Base-by-base conservation (phyloP, 2,329 filamentous ascomycete species). In the Pestalotiopsis sp. region DNA sequence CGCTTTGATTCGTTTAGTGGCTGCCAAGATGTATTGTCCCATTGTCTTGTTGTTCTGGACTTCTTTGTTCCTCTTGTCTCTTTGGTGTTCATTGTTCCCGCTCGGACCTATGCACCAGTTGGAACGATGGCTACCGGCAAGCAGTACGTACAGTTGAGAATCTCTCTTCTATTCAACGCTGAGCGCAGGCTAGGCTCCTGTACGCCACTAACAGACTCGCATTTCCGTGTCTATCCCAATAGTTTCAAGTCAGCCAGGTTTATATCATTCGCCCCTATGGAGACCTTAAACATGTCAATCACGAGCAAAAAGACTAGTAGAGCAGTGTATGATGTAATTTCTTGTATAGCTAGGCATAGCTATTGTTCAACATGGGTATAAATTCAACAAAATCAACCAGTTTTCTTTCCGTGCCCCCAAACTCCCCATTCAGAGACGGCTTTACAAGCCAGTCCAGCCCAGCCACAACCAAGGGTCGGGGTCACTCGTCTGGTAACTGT, bases 401-500 rank as follows among this genome's bases (percentile, higher is more conserved):
- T 52, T 52, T 52, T 20, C 45, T n/a, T 52, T 52, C 20, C 20
- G 20, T 20, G 17, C n/a, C 45, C 1, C 25, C 23, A 6, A 59
- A 12, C 3, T 4, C 12, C 13, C 20, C 14, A n/a, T 27, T 17
- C n/a, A 23, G 5, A 17, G 17, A 58, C 17, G 27, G 6, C 17
- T 13, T 36, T 66, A 66, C 7, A 60, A 9, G 12, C 36, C 12
- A 25, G 14, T 23, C 64, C 64, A 66, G 14, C 52, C 56, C 56
- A 66, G 20, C 52, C 56, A 60, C 5, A 66, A n/a, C 64, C 64
- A 66, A 9, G 64, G 64, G 17, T 66, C 58, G n/a, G 27, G 31
- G 23, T 66, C 64, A 17, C 11, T 60, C 2, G 64, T 60, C 11
- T 36, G 27, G 36, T 66, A 66, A 4, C 17, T 41, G 31, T 38